Evolutionary conservation across 805 yeast genomes (phyloP), one percentile per base, ranked within the genome.

Genomic region (Wickerhamomyces pijperi): DNA sequence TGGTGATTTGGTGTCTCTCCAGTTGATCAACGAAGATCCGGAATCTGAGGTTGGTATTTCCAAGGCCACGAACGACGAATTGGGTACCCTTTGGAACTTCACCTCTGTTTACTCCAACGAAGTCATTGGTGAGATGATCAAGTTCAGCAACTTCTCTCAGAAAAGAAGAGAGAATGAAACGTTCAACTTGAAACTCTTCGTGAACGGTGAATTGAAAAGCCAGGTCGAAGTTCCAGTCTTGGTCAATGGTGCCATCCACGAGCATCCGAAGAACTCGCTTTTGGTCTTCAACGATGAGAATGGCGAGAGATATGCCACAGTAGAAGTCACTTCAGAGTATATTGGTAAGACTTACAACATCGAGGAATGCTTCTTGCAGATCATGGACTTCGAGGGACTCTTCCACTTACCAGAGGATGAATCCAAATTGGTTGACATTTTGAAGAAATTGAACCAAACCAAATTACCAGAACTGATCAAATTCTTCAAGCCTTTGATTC

Each of bases 101-200:
- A 70, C 82, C 9, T 76, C 90, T 2, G 84, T 82, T 12, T 66
- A 69, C 46, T 76, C 85, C 1, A 78, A 73, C 32, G 95, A 86
- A 59, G 64, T 67, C 13, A 64, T 85, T 41, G 82, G 88, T 28
- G 95, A 85, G 55, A 65, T 72, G 28, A 70, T 86, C 35, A 75
- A 75, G 50, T 64, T 84, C 14, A 66, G 72, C 44, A 83, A 83
- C 32, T 13, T 25, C 29, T 59, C 83, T 18, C 68, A 70, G 16
- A 58, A 63, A 34, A 62, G 63, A 41, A 52, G 59, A 2, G 66
- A 67, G 33, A 71, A 71, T 39, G 92, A 81, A 49, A 61, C 64
- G 36, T 55, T 83, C 38, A 57, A 67, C 19, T 62, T 83, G 41
- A 64, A 68, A 17, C 67, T 82, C 19, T 85, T 67, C 48, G 63